phyloP scores from a whole-genome alignment of 2,329 filamentous ascomycete species.

The Sporothrix inflata region DNA sequence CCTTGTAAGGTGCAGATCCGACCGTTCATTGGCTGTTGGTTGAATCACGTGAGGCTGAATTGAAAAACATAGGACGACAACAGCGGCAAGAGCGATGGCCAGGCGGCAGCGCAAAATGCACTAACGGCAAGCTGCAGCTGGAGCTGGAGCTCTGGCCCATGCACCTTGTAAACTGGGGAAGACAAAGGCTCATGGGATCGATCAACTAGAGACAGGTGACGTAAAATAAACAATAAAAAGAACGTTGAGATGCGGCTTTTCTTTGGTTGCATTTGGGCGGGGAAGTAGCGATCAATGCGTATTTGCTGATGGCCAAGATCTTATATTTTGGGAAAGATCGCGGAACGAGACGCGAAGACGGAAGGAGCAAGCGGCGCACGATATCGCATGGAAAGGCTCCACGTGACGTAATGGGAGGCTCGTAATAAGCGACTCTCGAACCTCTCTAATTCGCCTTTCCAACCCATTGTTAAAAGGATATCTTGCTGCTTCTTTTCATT shows the following conservation, averaged over 20 bases:
- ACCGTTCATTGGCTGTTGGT: neutral
- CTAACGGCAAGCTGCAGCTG: conserved; percentile 21
- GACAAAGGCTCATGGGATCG: neutral
- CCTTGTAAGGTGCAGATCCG: neutral
- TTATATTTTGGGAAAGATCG: conserved; percentile 19
- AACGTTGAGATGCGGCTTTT: neutral
- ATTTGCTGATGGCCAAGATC: neutral
- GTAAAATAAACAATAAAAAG: neutral
- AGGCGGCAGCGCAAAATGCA: neutral
- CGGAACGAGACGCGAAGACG: neutral
- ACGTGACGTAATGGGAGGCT: conserved; percentile 26
- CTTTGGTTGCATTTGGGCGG: neutral
- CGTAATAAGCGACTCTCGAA: conserved; percentile 11
- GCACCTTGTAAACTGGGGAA: conserved; percentile 12
- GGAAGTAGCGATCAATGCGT: neutral
- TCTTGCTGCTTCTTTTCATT: neutral
- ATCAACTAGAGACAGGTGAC: neutral
- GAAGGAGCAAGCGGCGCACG: conserved; percentile 11
- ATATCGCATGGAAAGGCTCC: conserved; percentile 3
- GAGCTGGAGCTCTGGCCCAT: conserved; percentile 14
- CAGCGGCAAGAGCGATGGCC: neutral
- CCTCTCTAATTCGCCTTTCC: neutral
- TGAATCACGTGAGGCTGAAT: neutral
- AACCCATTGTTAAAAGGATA: neutral
- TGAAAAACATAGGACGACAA: neutral